Evolutionary conservation across 495 filamentous ascomycete species (phyloP), one percentile per base, ranked within the genome.

Genomic region (Penicillium desertorum): DNA sequence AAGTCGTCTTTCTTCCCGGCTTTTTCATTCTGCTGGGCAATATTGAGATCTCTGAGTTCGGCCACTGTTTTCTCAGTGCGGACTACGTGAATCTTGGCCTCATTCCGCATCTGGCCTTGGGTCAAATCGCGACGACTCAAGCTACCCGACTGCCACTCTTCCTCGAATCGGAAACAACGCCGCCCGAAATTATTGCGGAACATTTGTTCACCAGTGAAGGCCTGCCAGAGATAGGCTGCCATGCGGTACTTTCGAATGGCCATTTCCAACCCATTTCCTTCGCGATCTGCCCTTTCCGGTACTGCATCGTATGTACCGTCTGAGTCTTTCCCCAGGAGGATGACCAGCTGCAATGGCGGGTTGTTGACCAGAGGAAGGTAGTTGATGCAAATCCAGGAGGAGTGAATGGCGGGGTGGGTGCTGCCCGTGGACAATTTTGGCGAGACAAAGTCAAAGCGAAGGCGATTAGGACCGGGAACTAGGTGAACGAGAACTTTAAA

Each of bases 201-300:
- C 92, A 96, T 96, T 67, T 97, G 91, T 66, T 96, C 91, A 12
- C 88, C 90, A 1, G 92, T 97, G 65, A 94, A 96, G 8, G 91
- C 90, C 69, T 96, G 92, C 92, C 92, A 97, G 3, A 97, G 79
- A 68, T 96, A 95, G 17, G 91, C 92, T 22, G 91, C 86, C 85
- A 91, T 95, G 52, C 91, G 83, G 64, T 90, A 96, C 70, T 96
- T 96, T 54, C 83, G 81, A 60, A 94, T 81, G 0, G 92, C 92
- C 12, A 79, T 84, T 3, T 93, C 88, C 30, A 96, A 64, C 2
- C 81, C 82, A 66, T 93, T 93, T 4, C 89, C 91, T 78, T 96
- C 92, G 55, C 82, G 82, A 65, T 89, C 83, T 42, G 81, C 71
- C 34, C 88, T 79, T 51, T 91, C 85, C 1, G 91, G 91, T 25